Base-by-base conservation (phyloP, 2,329 filamentous ascomycete genomes). In the Fusarium cicatricum region DNA sequence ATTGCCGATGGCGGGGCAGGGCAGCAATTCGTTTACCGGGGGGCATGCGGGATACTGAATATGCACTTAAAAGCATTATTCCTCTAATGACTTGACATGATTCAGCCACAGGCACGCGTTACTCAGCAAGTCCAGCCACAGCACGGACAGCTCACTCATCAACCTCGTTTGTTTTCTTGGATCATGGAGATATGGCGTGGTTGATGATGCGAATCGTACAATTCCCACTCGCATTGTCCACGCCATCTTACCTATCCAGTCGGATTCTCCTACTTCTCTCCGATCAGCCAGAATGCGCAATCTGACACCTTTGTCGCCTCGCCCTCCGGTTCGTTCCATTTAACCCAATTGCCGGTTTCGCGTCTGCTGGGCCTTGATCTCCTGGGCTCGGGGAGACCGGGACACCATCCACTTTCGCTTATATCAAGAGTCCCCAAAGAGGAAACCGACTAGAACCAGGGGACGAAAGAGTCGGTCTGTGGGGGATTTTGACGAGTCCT, bases 151-250 rank as follows among this genome's bases (percentile, higher is more conserved):
- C 23, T 17, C 17, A 32, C 31, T 15, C 17, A 28, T 14, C 23
- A 36, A 44, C 56, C 56, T 61, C 52, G 33, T 44, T 38, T 46
- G 23, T 23, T 29, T 43, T 26, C 15, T 42, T 42, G 41, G 17
- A 54, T 57, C 55, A 61, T 61, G 52, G 44, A 50, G 28, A 55
- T 42, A 59, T 64, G 61, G 61, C 60, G 61, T 64, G 61, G 37
- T 64, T 50, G n/a, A 39, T 36, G 40, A 40, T 61, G 49, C 29
- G 36, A 58, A 62, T 64, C 61, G 53, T 64, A 55, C 61, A 64
- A 64, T 64, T 54, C 32, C 41, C 33, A 34, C 41, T 33, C 50
- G 53, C 48, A 32, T 34, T 54, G 38, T 41, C 44, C 57, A 58
- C 53, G 42, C 53, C 43, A 52, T 64, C 48, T 60, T 41, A 11